Conservation (phyloP, 2,329 filamentous ascomycete genomes). For the Paraphaeosphaeria sporulosa region DNA sequence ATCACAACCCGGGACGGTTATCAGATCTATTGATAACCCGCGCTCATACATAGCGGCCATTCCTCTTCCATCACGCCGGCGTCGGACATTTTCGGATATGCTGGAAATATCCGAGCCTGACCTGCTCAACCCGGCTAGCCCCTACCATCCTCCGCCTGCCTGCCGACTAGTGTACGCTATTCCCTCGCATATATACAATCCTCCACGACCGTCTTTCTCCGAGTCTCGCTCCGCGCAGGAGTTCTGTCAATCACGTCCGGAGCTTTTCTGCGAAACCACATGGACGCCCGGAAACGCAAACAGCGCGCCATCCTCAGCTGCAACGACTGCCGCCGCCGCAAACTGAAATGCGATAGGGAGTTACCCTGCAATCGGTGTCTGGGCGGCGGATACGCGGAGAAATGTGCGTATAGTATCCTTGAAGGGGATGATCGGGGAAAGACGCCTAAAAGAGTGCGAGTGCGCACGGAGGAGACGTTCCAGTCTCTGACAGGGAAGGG, state of each 20-base stretch:
- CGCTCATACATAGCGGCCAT: background rate
- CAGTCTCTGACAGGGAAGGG: too few relatives aligned
- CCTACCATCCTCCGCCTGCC: too few relatives aligned
- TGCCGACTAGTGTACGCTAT: too few relatives aligned
- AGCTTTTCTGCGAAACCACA: too few relatives aligned
- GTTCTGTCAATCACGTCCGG: too few relatives aligned
- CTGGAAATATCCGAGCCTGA: too few relatives aligned
- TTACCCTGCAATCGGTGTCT: slow-evolving; percentile 51
- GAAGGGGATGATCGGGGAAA: slow-evolving; percentile 5
- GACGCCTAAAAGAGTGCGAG: background rate
- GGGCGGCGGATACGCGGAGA: slow-evolving; percentile 45
- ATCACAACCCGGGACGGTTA: background rate
- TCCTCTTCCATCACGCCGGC: background rate
- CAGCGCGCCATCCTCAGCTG: slow-evolving; percentile 51
- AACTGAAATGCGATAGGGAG: slow-evolving; percentile 52
- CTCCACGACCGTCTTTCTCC: slow-evolving; percentile 14
- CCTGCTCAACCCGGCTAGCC: too few relatives aligned
- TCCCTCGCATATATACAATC: background rate
- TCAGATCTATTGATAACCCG: background rate
- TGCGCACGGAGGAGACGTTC: background rate
- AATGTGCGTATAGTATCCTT: slow-evolving; percentile 43
- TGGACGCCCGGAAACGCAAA: slow-evolving; percentile 22
- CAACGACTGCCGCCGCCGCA: slow-evolving; percentile 51
- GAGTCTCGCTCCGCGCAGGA: too few relatives aligned
- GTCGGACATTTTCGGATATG: slow-evolving; percentile 13